Evolutionary conservation across 305 asterid species (phyloP).

Genomic region (Stenogyne calaminthoides): DNA sequence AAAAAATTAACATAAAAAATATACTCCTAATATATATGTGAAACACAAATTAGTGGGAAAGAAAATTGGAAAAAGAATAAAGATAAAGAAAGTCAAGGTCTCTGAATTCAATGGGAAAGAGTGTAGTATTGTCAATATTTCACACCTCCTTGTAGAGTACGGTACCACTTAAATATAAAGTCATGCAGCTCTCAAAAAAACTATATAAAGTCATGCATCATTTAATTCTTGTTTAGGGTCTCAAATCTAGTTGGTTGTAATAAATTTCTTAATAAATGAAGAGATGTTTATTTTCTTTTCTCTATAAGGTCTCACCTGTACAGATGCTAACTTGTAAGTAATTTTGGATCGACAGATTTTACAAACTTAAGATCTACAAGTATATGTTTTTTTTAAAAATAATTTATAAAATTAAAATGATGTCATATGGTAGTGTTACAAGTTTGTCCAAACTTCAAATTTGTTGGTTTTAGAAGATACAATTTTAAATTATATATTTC

Average conservation of each 20-base stretch:
- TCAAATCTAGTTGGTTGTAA: background rate
- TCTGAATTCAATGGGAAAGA: conserved; percentile 2
- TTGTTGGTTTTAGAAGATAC: background rate
- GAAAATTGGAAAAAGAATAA: no score
- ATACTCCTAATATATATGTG: background rate
- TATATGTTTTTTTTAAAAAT: no score
- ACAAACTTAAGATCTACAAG: background rate
- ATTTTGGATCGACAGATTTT: background rate
- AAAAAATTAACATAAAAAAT: no score
- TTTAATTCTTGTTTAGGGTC: background rate
- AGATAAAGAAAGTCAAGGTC: conserved; percentile 9
- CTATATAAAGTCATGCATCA: background rate
- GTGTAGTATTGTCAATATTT: conserved; percentile 26
- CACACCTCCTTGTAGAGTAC: background rate
- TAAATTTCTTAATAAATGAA: background rate
- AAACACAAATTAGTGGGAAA: background rate
- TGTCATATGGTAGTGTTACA: no score
- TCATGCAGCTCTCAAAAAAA: no score
- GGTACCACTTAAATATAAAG: background rate
- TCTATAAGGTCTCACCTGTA: background rate
- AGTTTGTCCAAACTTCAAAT: no score
- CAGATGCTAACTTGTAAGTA: no score
- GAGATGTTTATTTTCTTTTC: background rate
- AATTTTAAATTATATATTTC: background rate
- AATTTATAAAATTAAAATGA: no score